Base-by-base conservation (phyloP, 169 alveolate species). In the Theileria orientalis region DNA sequence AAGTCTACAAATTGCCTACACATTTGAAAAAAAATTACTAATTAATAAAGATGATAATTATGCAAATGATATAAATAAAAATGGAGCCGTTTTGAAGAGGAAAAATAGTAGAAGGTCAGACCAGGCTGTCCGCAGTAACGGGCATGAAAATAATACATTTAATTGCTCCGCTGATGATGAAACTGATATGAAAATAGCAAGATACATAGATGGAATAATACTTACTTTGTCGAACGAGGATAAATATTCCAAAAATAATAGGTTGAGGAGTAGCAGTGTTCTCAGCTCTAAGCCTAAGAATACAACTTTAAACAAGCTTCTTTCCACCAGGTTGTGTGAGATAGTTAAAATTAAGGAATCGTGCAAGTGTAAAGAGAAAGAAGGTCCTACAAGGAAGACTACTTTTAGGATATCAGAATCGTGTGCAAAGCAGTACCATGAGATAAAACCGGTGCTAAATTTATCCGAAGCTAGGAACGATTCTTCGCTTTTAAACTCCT, bases 401-500 rank as follows among this genome's bases (percentile, higher is more conserved):
- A 30, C 37, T 27, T 23, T n/a, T 25, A 56, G 13, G 44, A 56
- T 0, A 9, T 8, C 42, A 23, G 37, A 56, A 40, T 35, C 32
- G 14, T 29, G 21, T 1, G 21, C 13, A 35, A 44, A 33, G 27
- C n/a, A 21, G 21, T 40, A 44, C 6, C 23, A 62, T 37, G 32
- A 19, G 19, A 32, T 19, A 1, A 71, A 74, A 21, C 87, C 87
- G 1, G 49, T 71, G 1, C 32, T 79, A 16, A 79, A 79, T 30
- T 21, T 79, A 33, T 32, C 87, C 7, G 42, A 62, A 42, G 74
- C 84, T 16, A 70, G 52, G 29, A 35, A 46, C 25, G 87, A 79
- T 63, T 23, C 51, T 21, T 46, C 78, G 32, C 54, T 79, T 21
- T 21, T 79, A 27, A 51, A 42, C 13, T 64, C 44, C 37, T 74